These are phyloP conservation scores for Umbilicaria muhlenbergii DNA, from an alignment of 495 filamentous ascomycete genomes.

Conservation along the genomic window DNA sequence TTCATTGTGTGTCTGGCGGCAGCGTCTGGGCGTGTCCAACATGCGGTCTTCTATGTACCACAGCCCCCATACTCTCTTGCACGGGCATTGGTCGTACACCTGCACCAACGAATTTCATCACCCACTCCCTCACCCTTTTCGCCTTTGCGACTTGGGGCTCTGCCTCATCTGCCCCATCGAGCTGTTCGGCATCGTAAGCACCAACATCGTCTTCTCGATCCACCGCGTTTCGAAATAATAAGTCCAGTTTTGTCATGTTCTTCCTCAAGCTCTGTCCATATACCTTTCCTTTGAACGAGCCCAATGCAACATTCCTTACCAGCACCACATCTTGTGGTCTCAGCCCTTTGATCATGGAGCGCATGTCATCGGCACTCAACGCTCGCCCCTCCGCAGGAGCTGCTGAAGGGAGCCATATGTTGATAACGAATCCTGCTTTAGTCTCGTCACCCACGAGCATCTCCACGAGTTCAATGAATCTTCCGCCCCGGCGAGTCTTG, in stretches of 20 bases:
- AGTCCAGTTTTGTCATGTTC: constrained; percentile 52
- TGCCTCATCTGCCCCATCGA: constrained; percentile 15
- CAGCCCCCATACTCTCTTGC: constrained; percentile 10
- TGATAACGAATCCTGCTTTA: constrained; percentile 62
- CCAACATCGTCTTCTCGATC: constrained; percentile 26
- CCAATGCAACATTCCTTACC: constrained; percentile 60
- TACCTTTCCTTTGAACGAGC: constrained; percentile 53
- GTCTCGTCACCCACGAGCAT: constrained; percentile 80
- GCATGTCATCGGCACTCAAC: constrained; percentile 22
- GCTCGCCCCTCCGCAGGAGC: constrained; percentile 14
- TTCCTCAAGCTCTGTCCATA: constrained; percentile 61
- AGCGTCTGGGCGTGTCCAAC: not conserved
- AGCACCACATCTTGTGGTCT: constrained; percentile 60
- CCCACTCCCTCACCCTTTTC: constrained; percentile 56
- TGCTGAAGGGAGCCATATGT: constrained; percentile 53
- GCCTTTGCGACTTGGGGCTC: constrained; percentile 47
- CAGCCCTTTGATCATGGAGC: constrained; percentile 29
- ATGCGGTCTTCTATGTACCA: not conserved
- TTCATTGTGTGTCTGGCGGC: no score
- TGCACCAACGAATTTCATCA: constrained; percentile 49
- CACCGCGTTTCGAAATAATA: constrained; percentile 39
- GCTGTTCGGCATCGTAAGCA: constrained; percentile 15
- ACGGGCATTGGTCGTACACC: constrained; percentile 10
- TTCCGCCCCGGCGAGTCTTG: constrained; percentile 24
- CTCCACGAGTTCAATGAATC: constrained; percentile 47